phyloP scores from a whole-genome alignment of 148 eudicot genomes.

The Bassia scoparia region DNA sequence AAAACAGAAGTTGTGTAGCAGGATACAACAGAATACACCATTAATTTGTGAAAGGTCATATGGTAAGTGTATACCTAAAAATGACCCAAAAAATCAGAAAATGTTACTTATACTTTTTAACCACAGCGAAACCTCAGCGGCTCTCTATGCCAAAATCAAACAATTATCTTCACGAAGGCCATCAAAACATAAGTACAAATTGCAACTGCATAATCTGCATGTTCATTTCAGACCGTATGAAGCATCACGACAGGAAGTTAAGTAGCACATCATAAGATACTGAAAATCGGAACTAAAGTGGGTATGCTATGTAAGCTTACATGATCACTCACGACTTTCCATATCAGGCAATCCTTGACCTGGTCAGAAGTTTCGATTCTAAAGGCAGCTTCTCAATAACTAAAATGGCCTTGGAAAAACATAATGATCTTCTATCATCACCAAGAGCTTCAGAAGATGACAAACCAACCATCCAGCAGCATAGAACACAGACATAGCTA shows the following conservation, averaged over 20 bases:
- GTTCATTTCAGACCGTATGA: not conserved
- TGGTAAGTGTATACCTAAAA: not conserved
- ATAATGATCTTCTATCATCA: constrained; percentile 90
- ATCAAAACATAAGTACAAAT: not conserved
- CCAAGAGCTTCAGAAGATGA: constrained; percentile 55
- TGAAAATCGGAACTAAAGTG: not conserved
- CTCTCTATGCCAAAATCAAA: not conserved
- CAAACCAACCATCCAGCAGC: constrained; percentile 11
- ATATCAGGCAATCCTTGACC: constrained; percentile 84
- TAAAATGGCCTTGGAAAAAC: constrained; percentile 86
- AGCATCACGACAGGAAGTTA: not conserved
- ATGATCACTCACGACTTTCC: constrained; percentile 96
- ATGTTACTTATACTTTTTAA: not conserved
- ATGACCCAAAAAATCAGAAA: not conserved
- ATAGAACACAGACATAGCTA: not conserved
- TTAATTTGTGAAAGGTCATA: not conserved
- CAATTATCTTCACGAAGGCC: not conserved
- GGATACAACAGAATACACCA: not conserved
- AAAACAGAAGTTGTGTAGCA: not conserved
- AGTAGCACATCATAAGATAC: not conserved
- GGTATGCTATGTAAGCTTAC: constrained; percentile 42
- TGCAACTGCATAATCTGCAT: not conserved
- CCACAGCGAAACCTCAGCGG: not conserved
- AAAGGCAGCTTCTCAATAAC: constrained; percentile 84
- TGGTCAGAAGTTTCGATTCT: constrained; percentile 79